A percentile compares a stretch with the other conserved stretches of the same genome.
phyloP scores from a whole-genome alignment of 805 yeast genomes.

The Candida berthetii region DNA sequence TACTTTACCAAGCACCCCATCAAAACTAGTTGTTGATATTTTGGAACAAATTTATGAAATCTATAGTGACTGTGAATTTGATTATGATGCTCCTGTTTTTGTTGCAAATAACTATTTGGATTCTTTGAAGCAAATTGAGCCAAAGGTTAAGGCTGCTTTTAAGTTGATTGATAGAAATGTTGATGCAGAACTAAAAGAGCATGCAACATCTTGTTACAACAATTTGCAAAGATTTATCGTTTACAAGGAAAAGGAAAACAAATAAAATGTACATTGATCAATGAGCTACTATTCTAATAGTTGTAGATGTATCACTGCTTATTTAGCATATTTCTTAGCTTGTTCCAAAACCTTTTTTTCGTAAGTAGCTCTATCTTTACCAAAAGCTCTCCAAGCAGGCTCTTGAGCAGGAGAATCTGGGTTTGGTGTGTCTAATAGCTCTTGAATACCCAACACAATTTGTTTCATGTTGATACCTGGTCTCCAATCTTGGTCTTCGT shows the following conservation, averaged over 20 bases:
- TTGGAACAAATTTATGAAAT: slow-evolving; percentile 68
- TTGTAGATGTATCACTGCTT: background rate
- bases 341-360: slow-evolving; percentile 77
- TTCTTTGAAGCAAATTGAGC: slow-evolving; percentile 34
- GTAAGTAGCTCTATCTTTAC: slow-evolving; percentile 61
- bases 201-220: slow-evolving; percentile 58
- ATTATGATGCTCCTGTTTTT: slow-evolving; percentile 65
- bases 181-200: slow-evolving; percentile 46
- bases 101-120: slow-evolving; percentile 43
- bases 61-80: slow-evolving; percentile 65
- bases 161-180: slow-evolving; percentile 65
- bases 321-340: slow-evolving; percentile 60
- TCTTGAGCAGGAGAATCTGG: slow-evolving; percentile 97
- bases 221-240: slow-evolving; percentile 73
- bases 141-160: slow-evolving; percentile 44
- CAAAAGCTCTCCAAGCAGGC: slow-evolving; percentile 89
- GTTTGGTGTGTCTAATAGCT: slow-evolving; percentile 82
- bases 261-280: background rate
- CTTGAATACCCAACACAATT: slow-evolving; percentile 88
- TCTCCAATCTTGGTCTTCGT: slow-evolving; percentile 97
- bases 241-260: slow-evolving; percentile 54
- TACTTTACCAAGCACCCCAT: slow-evolving; percentile 19
- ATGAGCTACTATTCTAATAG: background rate
- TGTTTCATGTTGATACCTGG: slow-evolving; percentile 93
- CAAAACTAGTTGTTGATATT: slow-evolving; percentile 48